Conservation (phyloP, 805 yeast species). For the Saccharomyces mikatae region DNA sequence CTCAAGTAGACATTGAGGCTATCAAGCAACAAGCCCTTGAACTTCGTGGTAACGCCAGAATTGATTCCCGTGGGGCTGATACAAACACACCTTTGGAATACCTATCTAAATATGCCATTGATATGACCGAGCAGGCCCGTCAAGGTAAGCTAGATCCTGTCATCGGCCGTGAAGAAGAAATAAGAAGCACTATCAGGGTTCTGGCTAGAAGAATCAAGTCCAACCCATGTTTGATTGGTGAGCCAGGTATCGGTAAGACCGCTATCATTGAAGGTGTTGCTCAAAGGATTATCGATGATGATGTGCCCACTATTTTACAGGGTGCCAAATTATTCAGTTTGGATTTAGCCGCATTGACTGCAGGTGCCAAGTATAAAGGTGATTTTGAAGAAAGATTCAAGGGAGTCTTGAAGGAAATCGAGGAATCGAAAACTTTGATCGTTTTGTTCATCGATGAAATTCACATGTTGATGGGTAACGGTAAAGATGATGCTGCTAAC, state of each 20-base stretch:
- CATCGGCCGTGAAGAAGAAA: constrained; percentile 97
- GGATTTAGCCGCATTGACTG: constrained; percentile 93
- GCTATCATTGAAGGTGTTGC: constrained; percentile 98
- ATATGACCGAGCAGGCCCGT: constrained; percentile 87
- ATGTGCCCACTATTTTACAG: constrained; percentile 83
- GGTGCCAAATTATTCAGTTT: constrained; percentile 76
- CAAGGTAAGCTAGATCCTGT: constrained; percentile 96
- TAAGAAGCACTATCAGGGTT: constrained; percentile 88
- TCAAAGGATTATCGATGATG: constrained; percentile 90
- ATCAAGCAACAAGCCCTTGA: constrained; percentile 69
- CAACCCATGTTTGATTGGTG: constrained; percentile 94
- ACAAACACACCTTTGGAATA: constrained; percentile 80
- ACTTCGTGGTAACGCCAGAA: constrained; percentile 83
- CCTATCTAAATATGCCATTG: constrained; percentile 81
- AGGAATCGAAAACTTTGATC: constrained; percentile 76
- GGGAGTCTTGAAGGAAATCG: constrained; percentile 91
- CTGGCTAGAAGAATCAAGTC: constrained; percentile 96
- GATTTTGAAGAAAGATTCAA: constrained; percentile 97
- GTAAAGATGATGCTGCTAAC: constrained; percentile 95
- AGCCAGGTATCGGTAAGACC: constrained; percentile 99
- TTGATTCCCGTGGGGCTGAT: constrained; percentile 91
- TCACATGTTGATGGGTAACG: constrained; percentile 99
- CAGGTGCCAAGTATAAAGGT: constrained; percentile 98
- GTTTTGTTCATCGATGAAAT: constrained; percentile 93
- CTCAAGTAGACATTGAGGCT: constrained; percentile 57